Base-by-base conservation (phyloP, 257 asterid species). In the Ajuga chamaepitys region DNA sequence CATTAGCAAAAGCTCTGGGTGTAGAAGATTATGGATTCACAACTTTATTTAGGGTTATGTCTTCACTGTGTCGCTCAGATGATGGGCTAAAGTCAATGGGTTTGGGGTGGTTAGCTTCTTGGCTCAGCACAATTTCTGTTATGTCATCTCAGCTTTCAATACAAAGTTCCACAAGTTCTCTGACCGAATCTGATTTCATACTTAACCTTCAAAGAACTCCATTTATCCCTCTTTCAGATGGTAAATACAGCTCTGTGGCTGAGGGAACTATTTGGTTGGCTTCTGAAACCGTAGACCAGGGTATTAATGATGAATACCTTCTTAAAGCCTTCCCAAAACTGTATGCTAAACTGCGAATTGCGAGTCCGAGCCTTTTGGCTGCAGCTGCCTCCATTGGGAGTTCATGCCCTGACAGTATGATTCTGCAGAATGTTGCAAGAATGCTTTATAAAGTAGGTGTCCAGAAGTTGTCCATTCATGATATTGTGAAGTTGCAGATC, bases 21-120 rank as follows among this genome's bases (percentile, higher is more conserved):
- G 74, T 94, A 24, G 95, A 94, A 75, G 97, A 90, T 48, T 89
- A 81, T 83, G 97, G 99, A 64, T 95, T 94, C 37, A 80, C 70
- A 71, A 73, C 82, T 58, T 70, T 94, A 68, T 79, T 84, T 25
- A 60, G 79, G 67, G 67, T 87, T 56, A 70, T 90, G 53, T 74
- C 85, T 73, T 83, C 96, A 0, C 76, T 94, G 73, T 83, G 95
- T 69, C 63, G 47, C 66, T 77, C 87, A 20, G 75, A 71, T 32
- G 77, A 82, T 74, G 85, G 82, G 78, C 75, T 93, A 62, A 77
- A 78, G 67, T 74, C 86, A 1, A 66, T 88, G 95, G 96, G 97
- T 71, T 48, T 85, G 59, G 71, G 77, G 42, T 94, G 99, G 99
- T 79, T 94, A 74, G 71, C 85, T 52, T 75, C 86, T 61, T 94